Percentiles rank a stretch among this genome's conserved stretches.
Evolutionary conservation across 2,329 filamentous ascomycete genomes (phyloP).

Genomic region (Rutstroemia sp.): DNA sequence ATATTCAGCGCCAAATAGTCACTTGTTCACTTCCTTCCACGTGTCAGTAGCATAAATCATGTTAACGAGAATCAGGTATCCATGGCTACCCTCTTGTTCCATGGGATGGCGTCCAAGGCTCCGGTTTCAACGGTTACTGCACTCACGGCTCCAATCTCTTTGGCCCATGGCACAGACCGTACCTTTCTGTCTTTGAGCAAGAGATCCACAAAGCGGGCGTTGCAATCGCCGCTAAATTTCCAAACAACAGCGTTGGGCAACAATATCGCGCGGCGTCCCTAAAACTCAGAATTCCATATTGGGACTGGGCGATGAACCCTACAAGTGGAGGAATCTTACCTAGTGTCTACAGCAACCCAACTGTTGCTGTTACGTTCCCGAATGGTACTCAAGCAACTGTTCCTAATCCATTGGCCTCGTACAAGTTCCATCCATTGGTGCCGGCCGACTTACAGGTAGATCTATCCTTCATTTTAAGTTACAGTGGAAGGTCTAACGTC

Average conservation of each 20-base stretch:
- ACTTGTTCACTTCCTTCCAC: no score
- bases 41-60: not conserved
- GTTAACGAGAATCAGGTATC: conserved; percentile 1
- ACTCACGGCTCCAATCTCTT: conserved; percentile 69
- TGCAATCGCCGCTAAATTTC: conserved; percentile 40
- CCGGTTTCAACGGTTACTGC: conserved; percentile 73
- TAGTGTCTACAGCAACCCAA: conserved; percentile 1
- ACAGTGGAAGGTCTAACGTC: not conserved
- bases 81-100: conserved; percentile 29
- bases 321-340: conserved; percentile 33
- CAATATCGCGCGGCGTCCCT: conserved; percentile 37
- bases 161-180: conserved; percentile 76
- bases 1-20: no score
- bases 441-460: conserved; percentile 2
- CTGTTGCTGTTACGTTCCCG: conserved; percentile 6
- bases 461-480: not conserved
- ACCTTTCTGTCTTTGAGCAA: conserved; percentile 55
- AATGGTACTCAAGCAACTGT: conserved; percentile 52
- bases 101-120: conserved; percentile 5
- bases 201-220: conserved; percentile 36
- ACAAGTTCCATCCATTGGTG: conserved; percentile 45
- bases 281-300: conserved; percentile 37
- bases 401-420: conserved; percentile 53
- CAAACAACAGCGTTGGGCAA: conserved; percentile 36
- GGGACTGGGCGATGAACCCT: conserved; percentile 41